Evolutionary conservation across 2,329 filamentous ascomycete species (phyloP).

Genomic region (Ilyonectria sp.): DNA sequence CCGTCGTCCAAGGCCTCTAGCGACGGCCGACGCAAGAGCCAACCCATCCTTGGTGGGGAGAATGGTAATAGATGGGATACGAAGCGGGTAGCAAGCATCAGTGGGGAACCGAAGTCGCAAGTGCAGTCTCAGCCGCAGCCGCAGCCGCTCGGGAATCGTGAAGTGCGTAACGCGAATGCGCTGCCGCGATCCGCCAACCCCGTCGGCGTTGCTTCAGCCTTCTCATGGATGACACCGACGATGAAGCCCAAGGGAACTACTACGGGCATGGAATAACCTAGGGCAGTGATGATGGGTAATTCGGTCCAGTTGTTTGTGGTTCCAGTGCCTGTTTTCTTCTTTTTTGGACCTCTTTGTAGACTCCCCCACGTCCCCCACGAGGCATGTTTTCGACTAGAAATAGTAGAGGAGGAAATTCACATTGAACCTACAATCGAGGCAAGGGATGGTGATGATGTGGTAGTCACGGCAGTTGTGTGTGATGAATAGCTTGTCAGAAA

Average conservation of each 20-base stretch:
- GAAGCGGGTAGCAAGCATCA: conserved; percentile 65
- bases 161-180: conserved; percentile 56
- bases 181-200: conserved; percentile 81
- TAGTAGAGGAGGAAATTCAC: conserved; percentile 39
- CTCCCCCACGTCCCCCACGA: background rate
- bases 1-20: conserved; percentile 60
- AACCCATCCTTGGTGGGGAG: conserved; percentile 54
- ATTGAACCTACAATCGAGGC: conserved; percentile 17
- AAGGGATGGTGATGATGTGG: conserved; percentile 30
- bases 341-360: conserved; percentile 23
- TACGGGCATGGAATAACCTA: conserved; percentile 40
- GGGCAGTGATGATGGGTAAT: background rate
- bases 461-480: conserved; percentile 34
- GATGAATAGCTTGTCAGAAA: conserved; percentile 30
- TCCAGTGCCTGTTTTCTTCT: conserved; percentile 14
- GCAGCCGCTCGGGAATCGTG: conserved; percentile 54
- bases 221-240: conserved; percentile 86
- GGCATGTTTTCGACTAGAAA: conserved; percentile 29
- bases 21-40: conserved; percentile 70
- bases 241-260: conserved; percentile 56
- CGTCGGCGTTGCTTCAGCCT: conserved; percentile 91
- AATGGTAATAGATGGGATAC: conserved; percentile 66
- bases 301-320: background rate
- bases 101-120: conserved; percentile 54
- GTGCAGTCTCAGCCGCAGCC: conserved; percentile 46